Evolutionary conservation across 78 protist genomes (phyloP), one percentile per base, ranked within the genome.

Genomic region (Emiliania huxleyi): DNA sequence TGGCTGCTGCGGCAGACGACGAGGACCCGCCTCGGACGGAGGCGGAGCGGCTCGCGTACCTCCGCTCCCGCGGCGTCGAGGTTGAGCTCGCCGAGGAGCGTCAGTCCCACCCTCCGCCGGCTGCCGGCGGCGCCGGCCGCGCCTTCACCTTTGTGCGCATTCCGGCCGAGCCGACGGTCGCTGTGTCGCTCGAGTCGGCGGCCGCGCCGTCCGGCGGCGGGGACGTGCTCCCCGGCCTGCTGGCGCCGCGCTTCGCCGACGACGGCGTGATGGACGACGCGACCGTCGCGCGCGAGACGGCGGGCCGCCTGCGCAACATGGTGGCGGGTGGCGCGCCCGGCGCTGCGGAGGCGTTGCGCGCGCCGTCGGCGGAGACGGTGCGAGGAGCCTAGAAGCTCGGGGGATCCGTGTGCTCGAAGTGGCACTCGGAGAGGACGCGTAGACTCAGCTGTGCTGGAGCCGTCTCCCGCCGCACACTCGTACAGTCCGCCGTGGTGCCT

Each of bases 301-400:
- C 85, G 23, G 43, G 19, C 3, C 85, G 85, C 48, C 4, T 75
- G 23, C 35, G 26, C 29, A 18, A 40, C 29, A 75, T 75, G 85
- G 1, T 38, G 22, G 26, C 1, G 29, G 4, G 21, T 8, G 79
- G 79, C 40, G 85, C 33, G 25, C 46, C 25, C 85, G 85, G 29
- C 45, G 46, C 29, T 8, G 62, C 62, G 29, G 62, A 52, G 21
- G 33, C 45, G 26, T 3, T 75, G 25, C 5, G 11, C 33, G 29
- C 85, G 42, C 85, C 85, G 85, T 75, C 85, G 45, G 85, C 85
- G n/a, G 26, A 15, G n/a, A n/a, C 44, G 85, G 8, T 75, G 46
- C 15, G 2, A 15, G 33, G n/a, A n/a, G n/a, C n/a, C n/a, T n/a
- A n/a, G n/a, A n/a, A n/a, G n/a, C n/a, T n/a, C n/a, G n/a, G n/a